Evolutionary conservation across 2,329 filamentous ascomycete genomes (phyloP), one percentile per base, ranked within the genome.

Genomic region (Eutypella sp.): DNA sequence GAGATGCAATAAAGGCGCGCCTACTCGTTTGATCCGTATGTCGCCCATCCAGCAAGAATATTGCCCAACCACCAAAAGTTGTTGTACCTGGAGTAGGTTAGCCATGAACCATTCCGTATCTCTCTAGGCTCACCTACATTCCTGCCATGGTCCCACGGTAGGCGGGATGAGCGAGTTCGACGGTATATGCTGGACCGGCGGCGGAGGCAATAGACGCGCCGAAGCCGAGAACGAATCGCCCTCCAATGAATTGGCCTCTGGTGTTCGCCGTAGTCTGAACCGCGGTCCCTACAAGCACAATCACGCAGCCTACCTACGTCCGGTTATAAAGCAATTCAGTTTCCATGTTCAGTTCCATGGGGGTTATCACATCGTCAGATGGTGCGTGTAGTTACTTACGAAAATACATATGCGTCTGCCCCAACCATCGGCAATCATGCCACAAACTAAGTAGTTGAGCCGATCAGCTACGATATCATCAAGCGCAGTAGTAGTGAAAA

Each of bases 81-180:
- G 52, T 71, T 71, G 52, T 67, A 65, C 57, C 48, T 53, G 18
- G 2, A 9, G 36, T 45, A 25, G 44, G 27, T 11, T 29, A 20
- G 37, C 25, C 13, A n/a, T 7, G 13, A 70, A 63, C n/a, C n/a
- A n/a, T n/a, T n/a, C n/a, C n/a, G n/a, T n/a, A n/a, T 50, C 68
- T 71, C 68, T 69, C 74, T 50, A 70, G 70, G 4, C 66, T 68
- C 53, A 76, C 78, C 59, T 71, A 79, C 52, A 83, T 72, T 36
- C 79, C 82, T 1, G 80, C 82, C 52, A 82, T 68, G 19, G 80
- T 69, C 34, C 79, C 81, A 49, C 82, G 73, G 60, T 79, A 81
- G 2, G 76, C 74, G 1, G 82, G 82, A 55, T 85, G 82, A 2
- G 79, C 73, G 46, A 82, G 71, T 59, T 86, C 82, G 38, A 80